Base-by-base conservation (phyloP, 2,329 filamentous ascomycete genomes). In the Seiridium cupressi region DNA sequence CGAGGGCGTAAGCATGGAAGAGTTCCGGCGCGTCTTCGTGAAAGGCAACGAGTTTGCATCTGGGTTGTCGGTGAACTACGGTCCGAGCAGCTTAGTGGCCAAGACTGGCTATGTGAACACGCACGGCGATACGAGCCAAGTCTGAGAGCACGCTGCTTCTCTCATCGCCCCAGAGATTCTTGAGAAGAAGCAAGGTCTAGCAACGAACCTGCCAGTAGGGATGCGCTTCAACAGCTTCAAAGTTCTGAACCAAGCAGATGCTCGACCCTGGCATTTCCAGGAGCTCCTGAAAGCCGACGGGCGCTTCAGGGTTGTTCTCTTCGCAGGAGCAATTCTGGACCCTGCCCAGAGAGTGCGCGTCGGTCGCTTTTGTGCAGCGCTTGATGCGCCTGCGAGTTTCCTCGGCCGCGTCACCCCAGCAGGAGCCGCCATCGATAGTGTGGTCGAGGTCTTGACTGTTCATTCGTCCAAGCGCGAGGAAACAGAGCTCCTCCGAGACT, bases 371-470 rank as follows among this genome's bases (percentile, higher is more conserved):
- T 85, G 84, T 51, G 68, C 73, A 1, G 70, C 66, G 44, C 75
- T 86, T 2, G 73, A 64, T 38, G 64, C 66, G 0, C 65, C 65
- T 13, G 55, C 55, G 1, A 76, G 75, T 1, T 68, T 68, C 49
- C 57, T 64, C n/a, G 65, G 59, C 26, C 49, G 59, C 8, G 51
- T 53, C 2, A 61, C 55, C 5, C 18, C 18, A 26, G 51, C 60
- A 1, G 18, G 53, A 5, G 60, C 42, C 10, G 26, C 58, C 26
- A 46, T 63, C 38, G 64, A 65, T 18, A 59, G 38, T 63, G 60
- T 85, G 4, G 77, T 91, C 42, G 87, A 89, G 42, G 74, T 90
- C 0, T 68, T 90, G 4, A 86, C 86, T 0, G 73, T 89, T 0
- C 88, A 90, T 68, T 80, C 81, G 3, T 75, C 84, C 0, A 79